Base-by-base conservation (phyloP, 305 asterid genomes). In the Fraxinus dipetala region DNA sequence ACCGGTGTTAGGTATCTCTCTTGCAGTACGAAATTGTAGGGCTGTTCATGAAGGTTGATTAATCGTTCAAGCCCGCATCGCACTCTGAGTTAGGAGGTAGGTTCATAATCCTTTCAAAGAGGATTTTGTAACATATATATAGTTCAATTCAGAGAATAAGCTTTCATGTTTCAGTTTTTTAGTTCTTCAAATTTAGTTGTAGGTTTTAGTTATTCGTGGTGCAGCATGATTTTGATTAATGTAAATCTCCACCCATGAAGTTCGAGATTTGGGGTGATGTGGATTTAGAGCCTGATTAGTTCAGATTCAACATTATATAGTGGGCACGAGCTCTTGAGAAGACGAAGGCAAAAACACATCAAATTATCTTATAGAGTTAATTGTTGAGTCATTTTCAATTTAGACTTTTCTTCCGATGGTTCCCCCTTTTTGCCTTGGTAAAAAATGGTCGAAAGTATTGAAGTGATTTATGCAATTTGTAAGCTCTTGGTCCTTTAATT, bases 61-160 rank as follows among this genome's bases (percentile, higher is more conserved):
- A 84, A 73, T 85, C n/a, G 1, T 11, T 43, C n/a, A 43, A 11
- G 54, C 54, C 16, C n/a, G 3, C 16, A 43, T 14, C 54, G n/a
- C 54, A 11, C n/a, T 43, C 54, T 43, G 54, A 43, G 54, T 13
- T 40, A 43, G n/a, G 89, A 84, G 87, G 95, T 93, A 92, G 93
- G 88, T 85, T 84, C 90, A 88, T 86, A 85, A 87, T 89, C 94
- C 95, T 88, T 76, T 75, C 36, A 82, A 79, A 85, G 77, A 84
- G 87, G 94, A 86, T 87, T 92, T 84, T 95, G 98, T 93, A 92
- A 88, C 96, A 87, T 90, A 91, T 94, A 90, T 89, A 91, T 89
- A 85, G 97, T 85, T 88, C 88, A 87, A 86, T 88, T 88, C 90
- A 85, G 93, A 88, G 85, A 93, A 89, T 87, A 92, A 91, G 89